Conservation (phyloP, 2,329 filamentous ascomycete genomes). For the Pseudocercospora macadamiae region DNA sequence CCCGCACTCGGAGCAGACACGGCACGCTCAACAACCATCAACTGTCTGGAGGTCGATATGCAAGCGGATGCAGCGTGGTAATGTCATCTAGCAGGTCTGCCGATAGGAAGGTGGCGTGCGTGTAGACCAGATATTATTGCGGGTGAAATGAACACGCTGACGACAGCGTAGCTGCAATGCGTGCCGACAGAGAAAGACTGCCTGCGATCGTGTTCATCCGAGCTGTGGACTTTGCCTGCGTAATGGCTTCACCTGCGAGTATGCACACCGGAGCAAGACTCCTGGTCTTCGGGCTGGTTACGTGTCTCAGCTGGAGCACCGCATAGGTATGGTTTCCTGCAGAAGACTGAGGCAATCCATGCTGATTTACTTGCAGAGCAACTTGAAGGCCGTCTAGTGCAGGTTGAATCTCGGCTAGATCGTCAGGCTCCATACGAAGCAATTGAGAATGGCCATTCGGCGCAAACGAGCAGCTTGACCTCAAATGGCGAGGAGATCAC, state of each 20-base stretch:
- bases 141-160: background rate
- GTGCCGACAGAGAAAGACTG: slow-evolving; percentile 34
- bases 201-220: slow-evolving; percentile 33
- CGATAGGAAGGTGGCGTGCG: slow-evolving; percentile 14
- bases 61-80: background rate
- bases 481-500: background rate
- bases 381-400: slow-evolving; percentile 21
- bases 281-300: slow-evolving; percentile 50
- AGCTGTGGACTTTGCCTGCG: slow-evolving; percentile 31
- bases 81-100: background rate
- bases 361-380: slow-evolving; percentile 28
- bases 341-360: slow-evolving; percentile 12
- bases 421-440: background rate
- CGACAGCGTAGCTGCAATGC: slow-evolving; percentile 29
- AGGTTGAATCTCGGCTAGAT: slow-evolving; percentile 9
- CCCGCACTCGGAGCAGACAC: slow-evolving; percentile 10
- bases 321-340: slow-evolving; percentile 34
- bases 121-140: background rate
- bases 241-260: slow-evolving; percentile 32
- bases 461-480: background rate
- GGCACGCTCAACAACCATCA: background rate
- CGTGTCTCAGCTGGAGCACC: slow-evolving; percentile 42
- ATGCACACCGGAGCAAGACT: slow-evolving; percentile 26
- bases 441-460: background rate
- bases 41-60: background rate